A percentile compares a stretch with the other conserved stretches of the same genome.
These are phyloP conservation scores for Talaromyces rugulosus DNA, from an alignment of 2,329 filamentous ascomycete species.

Conservation along the genomic window DNA sequence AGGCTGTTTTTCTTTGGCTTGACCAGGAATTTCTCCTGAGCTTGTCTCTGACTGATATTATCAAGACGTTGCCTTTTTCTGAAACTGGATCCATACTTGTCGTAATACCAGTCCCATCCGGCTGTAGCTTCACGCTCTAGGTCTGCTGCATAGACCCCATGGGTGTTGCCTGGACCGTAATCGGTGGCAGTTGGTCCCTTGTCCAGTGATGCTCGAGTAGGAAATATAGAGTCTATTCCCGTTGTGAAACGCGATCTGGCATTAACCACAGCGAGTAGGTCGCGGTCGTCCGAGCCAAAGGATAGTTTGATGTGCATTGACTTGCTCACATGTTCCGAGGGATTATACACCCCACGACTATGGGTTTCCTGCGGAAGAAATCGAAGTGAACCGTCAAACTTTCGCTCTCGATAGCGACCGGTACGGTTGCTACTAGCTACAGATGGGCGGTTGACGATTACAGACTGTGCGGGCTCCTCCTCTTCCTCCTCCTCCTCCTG, in stretches of 20 bases:
- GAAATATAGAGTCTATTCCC: constrained; percentile 47
- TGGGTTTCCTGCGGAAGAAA: constrained; percentile 25
- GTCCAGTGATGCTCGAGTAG: constrained; percentile 39
- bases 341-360: constrained; percentile 33
- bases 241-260: constrained; percentile 49
- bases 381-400: constrained; percentile 17
- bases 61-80: constrained; percentile 36
- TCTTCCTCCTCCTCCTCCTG: not conserved
- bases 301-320: constrained; percentile 44
- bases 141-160: constrained; percentile 40
- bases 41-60: constrained; percentile 33
- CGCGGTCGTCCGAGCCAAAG: constrained; percentile 49
- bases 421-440: not conserved
- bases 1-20: constrained; percentile 26
- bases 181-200: constrained; percentile 19
- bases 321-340: constrained; percentile 36
- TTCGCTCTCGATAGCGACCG: constrained; percentile 14
- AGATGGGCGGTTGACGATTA: not conserved
- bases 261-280: constrained; percentile 45
- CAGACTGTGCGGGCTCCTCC: not conserved
- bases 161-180: constrained; percentile 40
- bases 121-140: constrained; percentile 42
- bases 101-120: constrained; percentile 53
- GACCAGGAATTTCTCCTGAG: constrained; percentile 39
- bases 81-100: constrained; percentile 40